phyloP scores from a whole-genome alignment of 495 filamentous ascomycete genomes.

The Parachaetomium inaequale region DNA sequence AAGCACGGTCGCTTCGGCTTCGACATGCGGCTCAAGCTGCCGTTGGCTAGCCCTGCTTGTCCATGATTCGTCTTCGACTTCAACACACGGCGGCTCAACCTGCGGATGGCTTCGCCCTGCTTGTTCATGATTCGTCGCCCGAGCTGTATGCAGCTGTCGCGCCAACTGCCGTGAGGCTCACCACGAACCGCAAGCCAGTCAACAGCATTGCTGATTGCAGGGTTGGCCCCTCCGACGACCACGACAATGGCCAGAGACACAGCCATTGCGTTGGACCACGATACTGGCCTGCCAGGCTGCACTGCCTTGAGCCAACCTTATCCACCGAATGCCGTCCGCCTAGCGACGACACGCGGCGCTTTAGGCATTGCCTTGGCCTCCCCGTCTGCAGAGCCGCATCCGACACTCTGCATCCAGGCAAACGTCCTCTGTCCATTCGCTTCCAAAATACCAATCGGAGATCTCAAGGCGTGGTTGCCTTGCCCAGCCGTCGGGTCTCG shows the following conservation, averaged over 20 bases:
- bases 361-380: neutral
- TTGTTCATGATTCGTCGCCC: too few relatives aligned
- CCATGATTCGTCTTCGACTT: too few relatives aligned
- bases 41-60: too few relatives aligned
- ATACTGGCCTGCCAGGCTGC: neutral
- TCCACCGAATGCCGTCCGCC: neutral
- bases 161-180: too few relatives aligned
- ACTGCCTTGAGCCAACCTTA: too few relatives aligned
- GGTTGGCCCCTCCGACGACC: neutral
- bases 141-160: too few relatives aligned
- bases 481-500: neutral
- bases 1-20: neutral
- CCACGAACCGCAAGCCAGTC: too few relatives aligned
- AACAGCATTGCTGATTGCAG: neutral
- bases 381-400: conserved; percentile 4
- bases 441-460: neutral
- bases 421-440: neutral
- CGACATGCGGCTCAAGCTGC: neutral
- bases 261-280: neutral
- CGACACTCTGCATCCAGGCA: neutral
- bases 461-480: neutral
- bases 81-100: too few relatives aligned
- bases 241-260: neutral
- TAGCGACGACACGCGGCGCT: neutral
- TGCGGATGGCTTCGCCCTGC: too few relatives aligned